Percentiles rank a stretch among this genome's conserved stretches.
Conservation (phyloP, 2,329 filamentous ascomycete species). For the Scolecobasidium constrictum region DNA sequence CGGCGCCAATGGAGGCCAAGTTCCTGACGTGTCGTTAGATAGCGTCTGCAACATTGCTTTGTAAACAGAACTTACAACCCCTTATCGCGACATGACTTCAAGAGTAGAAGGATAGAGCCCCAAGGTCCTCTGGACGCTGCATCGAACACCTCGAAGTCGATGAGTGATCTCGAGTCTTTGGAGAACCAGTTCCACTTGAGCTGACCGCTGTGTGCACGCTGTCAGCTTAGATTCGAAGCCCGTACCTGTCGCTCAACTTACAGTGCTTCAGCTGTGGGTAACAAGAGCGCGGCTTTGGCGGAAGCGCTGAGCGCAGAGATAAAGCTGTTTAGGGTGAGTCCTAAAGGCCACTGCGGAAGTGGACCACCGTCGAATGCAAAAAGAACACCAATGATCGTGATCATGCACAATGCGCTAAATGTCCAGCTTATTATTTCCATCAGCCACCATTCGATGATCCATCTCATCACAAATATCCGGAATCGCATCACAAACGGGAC, state of each 20-base stretch:
- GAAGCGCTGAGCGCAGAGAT: constrained; percentile 20
- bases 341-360: constrained; percentile 21
- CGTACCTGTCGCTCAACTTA: too few relatives aligned
- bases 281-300: constrained; percentile 21
- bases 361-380: constrained; percentile 17
- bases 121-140: constrained; percentile 9
- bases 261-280: constrained; percentile 20
- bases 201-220: too few relatives aligned
- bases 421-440: constrained; percentile 20
- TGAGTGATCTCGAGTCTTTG: background rate
- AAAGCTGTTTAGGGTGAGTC: constrained; percentile 22
- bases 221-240: too few relatives aligned
- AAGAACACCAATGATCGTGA: constrained; percentile 23
- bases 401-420: constrained; percentile 23
- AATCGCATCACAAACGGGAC: background rate
- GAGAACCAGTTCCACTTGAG: constrained; percentile 13
- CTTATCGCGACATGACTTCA: background rate
- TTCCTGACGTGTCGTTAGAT: background rate
- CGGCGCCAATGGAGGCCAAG: constrained; percentile 9
- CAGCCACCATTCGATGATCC: constrained; percentile 16
- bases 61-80: constrained; percentile 4
- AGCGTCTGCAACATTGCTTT: background rate
- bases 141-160: constrained; percentile 9
- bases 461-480: background rate
- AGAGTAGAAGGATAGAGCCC: constrained; percentile 7